phyloP scores from a whole-genome alignment of 495 filamentous ascomycete genomes.

The Apiosordaria backusii region DNA sequence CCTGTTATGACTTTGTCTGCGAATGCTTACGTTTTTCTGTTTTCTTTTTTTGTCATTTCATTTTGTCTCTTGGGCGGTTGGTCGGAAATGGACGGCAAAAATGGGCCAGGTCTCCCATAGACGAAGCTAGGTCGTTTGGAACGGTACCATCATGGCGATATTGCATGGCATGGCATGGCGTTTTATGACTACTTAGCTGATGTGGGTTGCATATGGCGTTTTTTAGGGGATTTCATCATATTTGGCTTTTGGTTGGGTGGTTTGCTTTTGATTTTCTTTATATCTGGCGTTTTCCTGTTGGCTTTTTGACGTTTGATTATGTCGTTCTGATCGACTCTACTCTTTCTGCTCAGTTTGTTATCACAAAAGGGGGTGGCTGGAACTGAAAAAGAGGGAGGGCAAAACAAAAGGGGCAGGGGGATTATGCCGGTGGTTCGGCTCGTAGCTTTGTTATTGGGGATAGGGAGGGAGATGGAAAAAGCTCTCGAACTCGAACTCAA shows the following conservation, averaged over 20 bases:
- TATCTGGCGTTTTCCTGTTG: not conserved
- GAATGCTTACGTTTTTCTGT: not conserved
- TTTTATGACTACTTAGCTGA: constrained; percentile 27
- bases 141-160: not conserved
- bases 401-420: not conserved
- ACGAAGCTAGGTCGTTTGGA: constrained; percentile 22
- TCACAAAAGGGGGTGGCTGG: constrained; percentile 6
- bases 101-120: constrained; percentile 25
- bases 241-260: constrained; percentile 21
- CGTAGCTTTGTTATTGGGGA: not conserved
- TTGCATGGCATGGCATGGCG: constrained; percentile 18
- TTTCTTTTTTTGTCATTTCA: not conserved
- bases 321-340: constrained; percentile 14
- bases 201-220: constrained; percentile 29
- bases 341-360: constrained; percentile 2
- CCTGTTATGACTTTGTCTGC: constrained; percentile 2
- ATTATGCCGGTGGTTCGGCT: not conserved
- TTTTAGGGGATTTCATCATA: constrained; percentile 7
- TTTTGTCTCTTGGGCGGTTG: constrained; percentile 4
- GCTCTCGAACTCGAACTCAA: not conserved
- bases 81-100: constrained; percentile 7
- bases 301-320: constrained; percentile 23
- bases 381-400: constrained; percentile 1
- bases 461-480: not conserved
- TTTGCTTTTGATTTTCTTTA: constrained; percentile 5